These are phyloP conservation scores for Piedraia hortae DNA, from an alignment of 2,329 filamentous ascomycete species.

Conservation along the genomic window DNA sequence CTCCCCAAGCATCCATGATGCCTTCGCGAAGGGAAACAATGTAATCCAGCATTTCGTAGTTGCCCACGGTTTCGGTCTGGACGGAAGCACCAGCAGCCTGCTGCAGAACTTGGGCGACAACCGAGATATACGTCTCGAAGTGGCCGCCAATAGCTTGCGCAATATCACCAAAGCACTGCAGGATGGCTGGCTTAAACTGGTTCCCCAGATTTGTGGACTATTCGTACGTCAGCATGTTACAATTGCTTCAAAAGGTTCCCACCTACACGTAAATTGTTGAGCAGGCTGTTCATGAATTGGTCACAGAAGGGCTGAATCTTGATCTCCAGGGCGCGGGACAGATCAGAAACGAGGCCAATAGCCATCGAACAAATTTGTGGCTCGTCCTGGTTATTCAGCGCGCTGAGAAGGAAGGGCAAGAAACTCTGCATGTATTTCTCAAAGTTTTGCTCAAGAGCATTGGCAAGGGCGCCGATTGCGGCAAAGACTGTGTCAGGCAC, in stretches of 20 bases:
- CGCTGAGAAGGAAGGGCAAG: constrained; percentile 73
- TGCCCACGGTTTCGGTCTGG: constrained; percentile 30
- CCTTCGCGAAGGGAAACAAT: constrained; percentile 82
- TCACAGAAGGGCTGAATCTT: constrained; percentile 89
- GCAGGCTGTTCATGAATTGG: constrained; percentile 88
- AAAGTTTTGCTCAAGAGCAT: constrained; percentile 76
- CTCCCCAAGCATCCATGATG: constrained; percentile 98
- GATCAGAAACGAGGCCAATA: constrained; percentile 89
- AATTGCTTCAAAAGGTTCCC: constrained; percentile 3
- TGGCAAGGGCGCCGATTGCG: constrained; percentile 72
- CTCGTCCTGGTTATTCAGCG: constrained; percentile 85
- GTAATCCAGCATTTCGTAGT: constrained; percentile 92
- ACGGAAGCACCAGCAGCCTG: constrained; percentile 68
- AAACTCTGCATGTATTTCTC: constrained; percentile 95
- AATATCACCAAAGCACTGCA: constrained; percentile 95
- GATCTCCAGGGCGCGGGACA: constrained; percentile 70
- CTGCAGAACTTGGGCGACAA: constrained; percentile 81
- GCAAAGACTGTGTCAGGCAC: constrained; percentile 88
- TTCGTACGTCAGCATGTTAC: constrained; percentile 7
- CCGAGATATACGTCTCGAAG: constrained; percentile 77
- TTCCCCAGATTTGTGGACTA: constrained; percentile 68
- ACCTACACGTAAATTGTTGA: constrained; percentile 64
- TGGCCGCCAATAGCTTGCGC: constrained; percentile 74
- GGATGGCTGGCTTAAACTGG: constrained; percentile 91
- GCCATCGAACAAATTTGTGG: constrained; percentile 85